phyloP scores from a whole-genome alignment of 2,329 filamentous ascomycete genomes.

The Pyrenophora teres region DNA sequence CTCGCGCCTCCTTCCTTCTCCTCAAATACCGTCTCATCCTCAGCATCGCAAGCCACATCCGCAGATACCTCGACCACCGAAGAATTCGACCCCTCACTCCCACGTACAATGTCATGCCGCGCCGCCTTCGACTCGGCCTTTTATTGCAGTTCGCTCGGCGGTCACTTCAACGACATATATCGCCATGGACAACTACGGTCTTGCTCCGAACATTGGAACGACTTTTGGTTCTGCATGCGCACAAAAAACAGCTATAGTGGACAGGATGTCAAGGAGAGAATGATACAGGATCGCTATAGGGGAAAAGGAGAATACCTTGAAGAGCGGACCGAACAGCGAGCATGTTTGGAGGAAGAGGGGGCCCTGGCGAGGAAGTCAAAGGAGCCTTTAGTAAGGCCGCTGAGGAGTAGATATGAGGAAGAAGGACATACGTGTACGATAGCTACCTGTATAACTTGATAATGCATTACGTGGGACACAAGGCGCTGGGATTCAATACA shows the following conservation, averaged over 20 bases:
- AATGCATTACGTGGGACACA: neutral
- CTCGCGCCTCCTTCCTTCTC: conserved; percentile 45
- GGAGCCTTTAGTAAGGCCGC: conserved; percentile 30
- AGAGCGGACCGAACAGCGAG: conserved; percentile 76
- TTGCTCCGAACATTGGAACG: conserved; percentile 85
- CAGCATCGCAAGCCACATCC: conserved; percentile 4
- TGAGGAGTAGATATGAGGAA: conserved; percentile 7
- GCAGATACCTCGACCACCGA: conserved; percentile 14
- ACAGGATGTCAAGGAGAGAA: conserved; percentile 59
- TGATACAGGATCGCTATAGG: conserved; percentile 71
- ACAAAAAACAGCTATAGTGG: conserved; percentile 65
- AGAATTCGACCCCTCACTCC: conserved; percentile 57
- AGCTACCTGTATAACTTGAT: neutral
- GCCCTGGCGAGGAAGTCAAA: conserved; percentile 43
- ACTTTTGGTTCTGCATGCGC: conserved; percentile 99
- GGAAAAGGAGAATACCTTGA: conserved; percentile 68
- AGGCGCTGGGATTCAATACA: no score
- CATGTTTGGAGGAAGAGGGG: conserved; percentile 83
- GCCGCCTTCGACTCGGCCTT: conserved; percentile 90
- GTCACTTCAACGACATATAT: conserved; percentile 91
- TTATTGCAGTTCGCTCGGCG: conserved; percentile 89
- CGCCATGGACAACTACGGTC: conserved; percentile 76
- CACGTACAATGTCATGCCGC: conserved; percentile 84
- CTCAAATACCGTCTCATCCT: conserved; percentile 14
- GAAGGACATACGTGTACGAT: neutral